Percentiles rank a stretch among this genome's conserved stretches.
phyloP scores from a whole-genome alignment of 2,329 filamentous ascomycete genomes.

The Elsinoe fawcettii region DNA sequence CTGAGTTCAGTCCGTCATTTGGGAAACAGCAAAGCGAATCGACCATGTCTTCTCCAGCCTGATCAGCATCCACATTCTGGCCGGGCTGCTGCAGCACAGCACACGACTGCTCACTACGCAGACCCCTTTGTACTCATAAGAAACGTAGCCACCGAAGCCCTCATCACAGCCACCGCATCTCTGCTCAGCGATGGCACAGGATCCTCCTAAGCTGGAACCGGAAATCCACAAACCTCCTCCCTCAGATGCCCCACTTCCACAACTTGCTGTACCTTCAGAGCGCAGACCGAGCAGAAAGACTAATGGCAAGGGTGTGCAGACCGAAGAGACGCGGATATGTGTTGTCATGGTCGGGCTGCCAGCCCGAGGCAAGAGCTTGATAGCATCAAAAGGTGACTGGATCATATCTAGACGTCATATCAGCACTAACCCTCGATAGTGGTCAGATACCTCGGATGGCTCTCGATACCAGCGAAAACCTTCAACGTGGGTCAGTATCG shows the following conservation, averaged over 20 bases:
- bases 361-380: conserved; percentile 91
- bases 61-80: background rate
- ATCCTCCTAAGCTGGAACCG: conserved; percentile 3
- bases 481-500: conserved; percentile 98
- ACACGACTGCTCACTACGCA: background rate
- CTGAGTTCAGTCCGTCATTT: background rate
- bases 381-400: conserved; percentile 85
- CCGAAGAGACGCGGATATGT: conserved; percentile 92
- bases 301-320: conserved; percentile 68
- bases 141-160: too few species aligned
- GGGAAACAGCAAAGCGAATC: background rate
- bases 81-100: background rate
- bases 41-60: background rate
- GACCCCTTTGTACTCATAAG: background rate
- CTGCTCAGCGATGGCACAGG: conserved; percentile 13
- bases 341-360: conserved; percentile 98
- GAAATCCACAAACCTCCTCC: conserved; percentile 8
- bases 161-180: background rate
- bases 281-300: conserved; percentile 28
- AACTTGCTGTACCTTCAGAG: conserved; percentile 6
- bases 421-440: conserved; percentile 24
- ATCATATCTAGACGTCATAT: background rate
- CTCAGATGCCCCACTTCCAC: conserved; percentile 8
- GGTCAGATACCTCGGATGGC: conserved; percentile 80
- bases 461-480: conserved; percentile 84